These are phyloP conservation scores for Rhododendron simsii DNA, from an alignment of 148 eudicot genomes.

Conservation along the genomic window DNA sequence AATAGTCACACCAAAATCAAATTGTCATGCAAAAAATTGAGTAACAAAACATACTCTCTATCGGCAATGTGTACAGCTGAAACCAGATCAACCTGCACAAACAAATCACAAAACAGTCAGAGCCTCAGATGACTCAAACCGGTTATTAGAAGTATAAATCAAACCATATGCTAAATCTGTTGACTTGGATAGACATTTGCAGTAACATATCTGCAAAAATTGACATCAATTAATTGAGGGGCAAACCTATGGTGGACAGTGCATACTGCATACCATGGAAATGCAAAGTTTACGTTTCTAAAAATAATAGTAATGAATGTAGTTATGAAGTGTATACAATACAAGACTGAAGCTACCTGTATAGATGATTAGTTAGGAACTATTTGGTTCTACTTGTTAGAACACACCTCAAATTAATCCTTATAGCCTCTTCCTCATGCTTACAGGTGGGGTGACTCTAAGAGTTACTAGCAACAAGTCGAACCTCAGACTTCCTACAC, in stretches of 20 bases:
- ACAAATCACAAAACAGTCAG: constrained; percentile 4
- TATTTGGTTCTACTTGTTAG: neutral
- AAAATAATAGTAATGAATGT: neutral
- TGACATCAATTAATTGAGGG: neutral
- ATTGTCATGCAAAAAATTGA: neutral
- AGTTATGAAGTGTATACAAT: neutral
- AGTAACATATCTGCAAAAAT: too few species aligned
- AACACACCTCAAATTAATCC: neutral
- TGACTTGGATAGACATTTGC: neutral
- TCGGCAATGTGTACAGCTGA: constrained; percentile 98
- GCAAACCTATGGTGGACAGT: neutral
- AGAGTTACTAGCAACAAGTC: neutral
- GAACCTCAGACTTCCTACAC: neutral
- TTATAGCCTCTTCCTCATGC: neutral
- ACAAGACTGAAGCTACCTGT: neutral
- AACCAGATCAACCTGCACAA: constrained; percentile 89
- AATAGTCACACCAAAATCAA: neutral
- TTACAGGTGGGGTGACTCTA: neutral
- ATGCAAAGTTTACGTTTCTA: neutral
- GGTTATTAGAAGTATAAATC: neutral
- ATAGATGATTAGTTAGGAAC: neutral
- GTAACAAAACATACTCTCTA: constrained; percentile 54
- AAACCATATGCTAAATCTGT: neutral
- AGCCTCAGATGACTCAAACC: neutral
- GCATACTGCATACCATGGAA: neutral